These are phyloP conservation scores for Clarkia xantiana DNA, from an alignment of 345 rosid genomes.

Conservation along the genomic window DNA sequence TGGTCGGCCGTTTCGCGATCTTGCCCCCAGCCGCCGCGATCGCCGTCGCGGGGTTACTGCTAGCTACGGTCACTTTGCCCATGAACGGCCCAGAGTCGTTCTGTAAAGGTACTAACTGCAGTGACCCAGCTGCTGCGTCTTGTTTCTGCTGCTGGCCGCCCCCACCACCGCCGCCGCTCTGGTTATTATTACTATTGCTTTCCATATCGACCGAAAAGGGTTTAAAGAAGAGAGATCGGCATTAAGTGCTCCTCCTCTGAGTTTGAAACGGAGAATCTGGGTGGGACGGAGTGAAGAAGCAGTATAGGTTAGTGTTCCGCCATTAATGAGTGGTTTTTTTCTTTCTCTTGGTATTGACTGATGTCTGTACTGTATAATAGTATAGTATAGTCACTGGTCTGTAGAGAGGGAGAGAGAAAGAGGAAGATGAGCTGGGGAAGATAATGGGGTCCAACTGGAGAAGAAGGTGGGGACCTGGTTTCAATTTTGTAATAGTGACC, in stretches of 20 bases:
- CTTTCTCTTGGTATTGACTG: constrained; percentile 19
- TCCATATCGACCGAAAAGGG: constrained; percentile 1
- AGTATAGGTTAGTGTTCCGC: constrained; percentile 6
- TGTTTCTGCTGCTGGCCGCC: constrained; percentile 20
- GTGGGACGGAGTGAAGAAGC: neutral
- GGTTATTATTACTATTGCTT: constrained; percentile 11
- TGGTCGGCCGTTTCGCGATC: constrained; percentile 43
- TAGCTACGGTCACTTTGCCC: constrained; percentile 9
- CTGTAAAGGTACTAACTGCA: constrained; percentile 15
- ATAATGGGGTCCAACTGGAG: constrained; percentile 9
- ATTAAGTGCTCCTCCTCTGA: too few relatives aligned
- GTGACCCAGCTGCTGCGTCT: constrained; percentile 9
- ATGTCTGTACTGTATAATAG: constrained; percentile 5
- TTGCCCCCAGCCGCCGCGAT: constrained; percentile 4
- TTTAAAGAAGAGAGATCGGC: too few relatives aligned
- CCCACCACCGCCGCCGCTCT: constrained; percentile 6
- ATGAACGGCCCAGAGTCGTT: constrained; percentile 19
- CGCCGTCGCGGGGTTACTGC: constrained; percentile 12
- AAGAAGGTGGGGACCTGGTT: neutral
- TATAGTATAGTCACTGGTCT: neutral
- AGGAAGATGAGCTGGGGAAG: constrained; percentile 3
- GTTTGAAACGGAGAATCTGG: too few relatives aligned
- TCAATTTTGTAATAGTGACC: neutral
- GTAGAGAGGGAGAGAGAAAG: constrained; percentile 7
- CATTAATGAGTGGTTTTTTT: constrained; percentile 21